phyloP scores from a whole-genome alignment of 2,329 filamentous ascomycete species.

The Colletotrichum sp. region DNA sequence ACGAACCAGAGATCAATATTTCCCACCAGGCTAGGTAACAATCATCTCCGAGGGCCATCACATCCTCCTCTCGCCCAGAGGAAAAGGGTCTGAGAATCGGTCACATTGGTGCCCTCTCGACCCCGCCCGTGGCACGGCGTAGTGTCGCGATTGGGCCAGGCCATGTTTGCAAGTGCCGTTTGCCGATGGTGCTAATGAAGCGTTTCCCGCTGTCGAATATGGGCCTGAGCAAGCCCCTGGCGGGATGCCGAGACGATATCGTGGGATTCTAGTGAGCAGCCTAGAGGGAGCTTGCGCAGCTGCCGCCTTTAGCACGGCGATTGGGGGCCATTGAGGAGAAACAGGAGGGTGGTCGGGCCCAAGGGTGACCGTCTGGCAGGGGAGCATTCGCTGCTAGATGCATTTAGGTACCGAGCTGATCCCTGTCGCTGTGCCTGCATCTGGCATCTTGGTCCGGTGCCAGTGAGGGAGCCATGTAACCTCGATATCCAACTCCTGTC shows the following conservation, averaged over 20 bases:
- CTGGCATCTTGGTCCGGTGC: slow-evolving; percentile 15
- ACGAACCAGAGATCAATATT: not conserved
- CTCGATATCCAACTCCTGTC: not conserved
- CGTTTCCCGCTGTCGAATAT: not conserved
- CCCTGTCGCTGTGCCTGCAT: slow-evolving; percentile 11
- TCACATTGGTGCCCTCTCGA: not conserved
- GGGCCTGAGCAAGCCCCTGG: not conserved
- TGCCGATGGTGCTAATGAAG: not conserved
- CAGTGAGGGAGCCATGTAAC: slow-evolving; percentile 15
- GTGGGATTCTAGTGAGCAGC: not conserved
- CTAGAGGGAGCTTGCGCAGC: not conserved
- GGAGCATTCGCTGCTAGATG: not conserved
- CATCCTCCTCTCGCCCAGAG: not conserved
- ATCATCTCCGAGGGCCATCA: slow-evolving; percentile 1
- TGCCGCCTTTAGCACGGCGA: not conserved
- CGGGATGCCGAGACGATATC: not conserved
- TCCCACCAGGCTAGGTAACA: not conserved
- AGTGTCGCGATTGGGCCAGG: slow-evolving; percentile 5
- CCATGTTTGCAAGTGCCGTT: not conserved
- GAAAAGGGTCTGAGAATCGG: not conserved
- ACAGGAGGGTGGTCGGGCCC: not conserved
- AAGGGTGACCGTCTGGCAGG: not conserved
- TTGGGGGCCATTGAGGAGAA: not conserved
- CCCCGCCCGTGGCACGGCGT: slow-evolving; percentile 4
- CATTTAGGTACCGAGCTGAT: slow-evolving; percentile 7